Conservation (phyloP, 371 early-diverging fungal genomes). For the Zychaea mexicana region DNA sequence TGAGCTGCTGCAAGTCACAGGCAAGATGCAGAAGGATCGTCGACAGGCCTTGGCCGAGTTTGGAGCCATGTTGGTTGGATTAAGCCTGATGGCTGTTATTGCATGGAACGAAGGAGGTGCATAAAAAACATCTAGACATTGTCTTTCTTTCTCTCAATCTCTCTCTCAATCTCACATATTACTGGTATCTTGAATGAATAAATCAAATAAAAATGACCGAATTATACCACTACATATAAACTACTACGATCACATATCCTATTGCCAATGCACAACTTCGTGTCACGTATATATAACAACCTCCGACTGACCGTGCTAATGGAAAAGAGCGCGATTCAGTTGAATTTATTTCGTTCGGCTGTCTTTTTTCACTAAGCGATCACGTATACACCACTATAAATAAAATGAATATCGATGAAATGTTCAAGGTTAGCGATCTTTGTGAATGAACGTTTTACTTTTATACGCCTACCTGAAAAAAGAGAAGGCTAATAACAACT, state of each 20-base stretch:
- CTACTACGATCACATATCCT: too few species aligned
- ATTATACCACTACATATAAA: too few species aligned
- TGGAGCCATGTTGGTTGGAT: conserved; percentile 62
- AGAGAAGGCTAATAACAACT: neutral
- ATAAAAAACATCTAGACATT: neutral
- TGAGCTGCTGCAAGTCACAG: conserved; percentile 72
- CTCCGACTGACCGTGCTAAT: too few species aligned
- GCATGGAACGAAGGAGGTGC: conserved; percentile 58
- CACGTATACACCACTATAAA: too few species aligned
- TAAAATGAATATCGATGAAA: conserved; percentile 72
- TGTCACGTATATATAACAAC: too few species aligned
- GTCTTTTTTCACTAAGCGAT: neutral
- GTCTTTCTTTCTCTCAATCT: neutral
- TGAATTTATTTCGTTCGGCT: too few species aligned
- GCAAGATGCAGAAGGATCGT: conserved; percentile 52
- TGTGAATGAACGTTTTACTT: too few species aligned
- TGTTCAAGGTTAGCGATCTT: conserved; percentile 63
- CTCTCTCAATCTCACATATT: neutral
- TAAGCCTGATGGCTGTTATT: conserved; percentile 66
- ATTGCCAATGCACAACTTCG: too few species aligned
- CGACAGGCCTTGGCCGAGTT: conserved; percentile 60
- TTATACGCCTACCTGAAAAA: too few species aligned
- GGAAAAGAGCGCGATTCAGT: neutral
- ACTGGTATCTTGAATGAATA: neutral
- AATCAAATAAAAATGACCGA: too few species aligned